Base-by-base conservation (phyloP, 768 basidiomycete genomes). In the Mycena filopes region DNA sequence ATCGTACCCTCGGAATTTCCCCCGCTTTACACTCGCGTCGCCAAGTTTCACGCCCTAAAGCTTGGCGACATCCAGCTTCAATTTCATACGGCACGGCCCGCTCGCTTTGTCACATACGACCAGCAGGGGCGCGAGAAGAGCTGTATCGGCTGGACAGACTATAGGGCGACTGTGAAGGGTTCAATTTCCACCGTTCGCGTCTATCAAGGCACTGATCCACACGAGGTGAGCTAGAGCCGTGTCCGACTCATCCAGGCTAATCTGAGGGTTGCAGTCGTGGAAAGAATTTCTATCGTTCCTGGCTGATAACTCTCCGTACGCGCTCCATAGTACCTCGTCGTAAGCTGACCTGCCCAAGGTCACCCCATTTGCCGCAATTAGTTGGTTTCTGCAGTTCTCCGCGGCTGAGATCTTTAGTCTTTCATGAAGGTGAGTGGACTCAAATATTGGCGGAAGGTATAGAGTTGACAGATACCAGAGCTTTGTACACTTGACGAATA, bases 41-140 rank as follows among this genome's bases (percentile, higher is more conserved):
- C 23, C 45, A 23, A 59, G 57, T 60, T 42, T 28, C 59, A 60
- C 26, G 48, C 49, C 0, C 13, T 60, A 11, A 60, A 60, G 20
- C 7, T 60, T 1, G 59, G 59, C 1, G 59, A 60, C 13, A 60
- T 60, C 6, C 20, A 51, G 6, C 16, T 60, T 3, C 28, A 51
- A 4, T 60, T 60, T 8, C 16, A 53, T 0, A 51, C 59, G 2
- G 59, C 59, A 2, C 38, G 28, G 12, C 31, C 59, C 4, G 3
- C 57, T 9, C 12, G 4, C 16, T 59, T 46, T 11, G 11, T n/a
- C 6, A 9, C 2, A 11, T 20, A 46, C 21, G 11, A 23, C 8
- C 5, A 21, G 7, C 20, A 46, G 3, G 23, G 45, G n/a, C 10
- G 6, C 6, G 45, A 46, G 33, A 45, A n/a, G 9, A 18, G 3